Base-by-base conservation (phyloP, 2,329 filamentous ascomycete species). In the Beauveria brongniartii region DNA sequence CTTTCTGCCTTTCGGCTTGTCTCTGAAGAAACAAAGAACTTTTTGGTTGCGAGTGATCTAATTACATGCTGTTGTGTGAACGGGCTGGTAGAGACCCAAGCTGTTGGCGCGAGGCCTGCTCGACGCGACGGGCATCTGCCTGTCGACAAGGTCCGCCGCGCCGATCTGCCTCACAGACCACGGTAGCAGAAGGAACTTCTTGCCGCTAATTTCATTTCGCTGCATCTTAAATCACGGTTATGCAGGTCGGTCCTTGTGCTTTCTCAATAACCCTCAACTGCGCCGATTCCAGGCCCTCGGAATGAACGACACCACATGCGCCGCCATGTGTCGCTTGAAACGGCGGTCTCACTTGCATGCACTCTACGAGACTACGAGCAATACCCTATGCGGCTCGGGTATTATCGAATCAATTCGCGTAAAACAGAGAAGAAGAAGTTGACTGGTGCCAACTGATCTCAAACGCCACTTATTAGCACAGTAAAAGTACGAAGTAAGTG, bases 221-320 rank as follows among this genome's bases (percentile, higher is more conserved):
- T 37, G 53, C 30, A 55, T 46, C 40, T 44, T 2, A 18, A 55
- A 30, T 43, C n/a, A 18, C 18, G 3, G 24, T 30, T 24, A 41
- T 41, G 40, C 41, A 55, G 5, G 26, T 26, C 37, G 52, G 37
- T 2, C 40, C 37, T 24, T 16, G 16, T 30, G 16, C 20, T 48
- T 55, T 46, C 26, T 55, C 41, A 40, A 28, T 37, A 37, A 24
- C 48, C 48, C 58, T 22, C 26, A 48, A 48, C 20, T 44, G 28
- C 24, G 47, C 55, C 55, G 41, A 55, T 41, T 54, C 50, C 41
- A 54, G 58, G 12, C 58, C 50, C 50, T 60, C 41, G 58, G 51
- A 48, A 60, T 55, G 58, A 60, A 60, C 58, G 50, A 48, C 56
- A 52, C 47, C 47, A 41, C 56, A 46, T 12, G 30, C 55, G 40